Conservation (phyloP, 768 basidiomycete species). For the Leccinum sublutescens region DNA sequence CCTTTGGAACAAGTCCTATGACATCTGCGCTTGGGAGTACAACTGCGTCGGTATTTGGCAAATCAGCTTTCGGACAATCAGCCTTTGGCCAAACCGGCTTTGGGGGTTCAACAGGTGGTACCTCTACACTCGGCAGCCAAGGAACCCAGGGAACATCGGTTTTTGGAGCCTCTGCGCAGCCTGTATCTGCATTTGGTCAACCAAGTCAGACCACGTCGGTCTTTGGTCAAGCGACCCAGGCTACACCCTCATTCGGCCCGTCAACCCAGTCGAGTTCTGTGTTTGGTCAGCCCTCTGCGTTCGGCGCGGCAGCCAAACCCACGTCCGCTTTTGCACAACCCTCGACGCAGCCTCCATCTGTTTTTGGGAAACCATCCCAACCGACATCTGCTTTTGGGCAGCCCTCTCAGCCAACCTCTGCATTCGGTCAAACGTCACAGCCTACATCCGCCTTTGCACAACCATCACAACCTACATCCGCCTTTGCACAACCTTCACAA, state of each 20-base stretch:
- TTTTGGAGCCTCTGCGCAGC: slow-evolving; percentile 36
- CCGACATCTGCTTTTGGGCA: slow-evolving; percentile 34
- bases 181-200: slow-evolving; percentile 38
- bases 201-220: slow-evolving; percentile 34
- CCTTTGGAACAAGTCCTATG: slow-evolving; percentile 37
- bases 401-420: slow-evolving; percentile 34
- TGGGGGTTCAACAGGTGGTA: slow-evolving; percentile 10
- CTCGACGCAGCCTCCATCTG: slow-evolving; percentile 29
- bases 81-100: slow-evolving; percentile 40
- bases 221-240: slow-evolving; percentile 35
- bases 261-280: slow-evolving; percentile 33
- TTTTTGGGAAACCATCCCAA: slow-evolving; percentile 36
- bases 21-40: slow-evolving; percentile 35
- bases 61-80: slow-evolving; percentile 37
- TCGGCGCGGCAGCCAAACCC: slow-evolving; percentile 32
- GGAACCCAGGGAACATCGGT: slow-evolving; percentile 27
- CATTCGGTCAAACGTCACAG: slow-evolving; percentile 37
- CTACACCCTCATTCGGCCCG: slow-evolving; percentile 32
- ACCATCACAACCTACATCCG: slow-evolving; percentile 33
- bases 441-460: slow-evolving; percentile 27
- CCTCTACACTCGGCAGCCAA: slow-evolving; percentile 29
- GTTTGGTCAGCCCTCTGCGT: slow-evolving; percentile 40
- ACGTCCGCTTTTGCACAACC: slow-evolving; percentile 27
- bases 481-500: slow-evolving; percentile 31
- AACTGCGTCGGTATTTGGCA: slow-evolving; percentile 22